Evolutionary conservation across 2,329 filamentous ascomycete species (phyloP).

Genomic region (Diaporthe destruens): DNA sequence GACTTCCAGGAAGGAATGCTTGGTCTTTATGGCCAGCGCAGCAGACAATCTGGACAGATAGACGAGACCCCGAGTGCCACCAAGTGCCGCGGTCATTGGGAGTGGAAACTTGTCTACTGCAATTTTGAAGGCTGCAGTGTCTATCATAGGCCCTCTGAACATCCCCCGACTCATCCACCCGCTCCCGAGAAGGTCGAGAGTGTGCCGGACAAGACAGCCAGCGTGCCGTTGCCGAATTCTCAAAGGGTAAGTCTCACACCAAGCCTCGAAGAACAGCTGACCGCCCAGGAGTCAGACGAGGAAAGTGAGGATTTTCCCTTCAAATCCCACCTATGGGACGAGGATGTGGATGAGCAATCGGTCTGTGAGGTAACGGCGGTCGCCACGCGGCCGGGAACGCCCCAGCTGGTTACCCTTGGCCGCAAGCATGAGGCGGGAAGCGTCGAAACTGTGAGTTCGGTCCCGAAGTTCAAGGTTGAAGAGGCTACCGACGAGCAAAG

Average conservation of each 20-base stretch:
- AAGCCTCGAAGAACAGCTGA: background rate
- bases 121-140: background rate
- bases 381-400: background rate
- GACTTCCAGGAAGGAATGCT: background rate
- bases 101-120: conserved; percentile 23
- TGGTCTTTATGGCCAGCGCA: background rate
- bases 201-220: background rate
- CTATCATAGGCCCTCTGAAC: background rate
- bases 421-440: background rate
- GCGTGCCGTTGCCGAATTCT: background rate
- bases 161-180: background rate
- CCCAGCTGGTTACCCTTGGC: background rate
- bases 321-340: background rate
- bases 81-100: conserved; percentile 7
- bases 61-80: background rate
- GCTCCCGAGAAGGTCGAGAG: background rate
- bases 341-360: background rate
- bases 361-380: conserved; percentile 10
- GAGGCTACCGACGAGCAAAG: background rate
- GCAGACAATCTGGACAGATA: background rate
- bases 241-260: background rate
- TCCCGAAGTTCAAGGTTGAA: background rate
- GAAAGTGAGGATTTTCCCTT: background rate
- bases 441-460: too few relatives aligned
- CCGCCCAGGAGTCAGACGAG: background rate